These are phyloP conservation scores for Auxenochlorella pyrenoidosa DNA, from an alignment of 139 green algal genomes.

Conservation along the genomic window DNA sequence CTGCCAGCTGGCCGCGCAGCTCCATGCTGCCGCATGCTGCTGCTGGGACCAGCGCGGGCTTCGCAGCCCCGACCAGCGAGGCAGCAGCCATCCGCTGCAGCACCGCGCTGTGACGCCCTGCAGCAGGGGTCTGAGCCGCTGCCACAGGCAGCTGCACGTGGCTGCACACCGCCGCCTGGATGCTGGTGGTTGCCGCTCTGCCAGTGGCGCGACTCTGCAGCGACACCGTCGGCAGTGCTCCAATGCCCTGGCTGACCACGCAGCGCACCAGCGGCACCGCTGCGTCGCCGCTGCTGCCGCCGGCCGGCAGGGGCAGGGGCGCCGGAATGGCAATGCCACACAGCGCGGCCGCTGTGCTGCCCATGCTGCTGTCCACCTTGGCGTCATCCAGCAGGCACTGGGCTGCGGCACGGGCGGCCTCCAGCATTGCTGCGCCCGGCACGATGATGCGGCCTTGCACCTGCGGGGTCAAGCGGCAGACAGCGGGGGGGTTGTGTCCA, in stretches of 20 bases:
- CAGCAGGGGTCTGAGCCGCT: not conserved
- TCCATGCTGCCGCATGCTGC: not conserved
- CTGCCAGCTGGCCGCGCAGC: not conserved
- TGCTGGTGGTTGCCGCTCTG: not conserved
- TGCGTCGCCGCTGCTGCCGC: not conserved
- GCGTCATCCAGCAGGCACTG: not conserved
- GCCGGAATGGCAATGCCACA: slow-evolving; percentile 20
- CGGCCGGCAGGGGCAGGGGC: slow-evolving; percentile 5
- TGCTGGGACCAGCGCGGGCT: not conserved
- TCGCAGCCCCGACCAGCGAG: not conserved
- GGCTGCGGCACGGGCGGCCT: slow-evolving; percentile 53
- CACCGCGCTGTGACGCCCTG: not conserved
- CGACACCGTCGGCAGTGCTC: not conserved
- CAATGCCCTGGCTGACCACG: not conserved
- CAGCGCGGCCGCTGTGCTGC: not conserved
- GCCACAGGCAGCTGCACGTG: not conserved
- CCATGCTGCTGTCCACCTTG: not conserved
- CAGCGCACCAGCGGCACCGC: not conserved
- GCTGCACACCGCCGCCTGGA: not conserved
- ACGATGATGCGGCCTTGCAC: slow-evolving; percentile 64
- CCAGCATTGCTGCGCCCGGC: slow-evolving; percentile 76
- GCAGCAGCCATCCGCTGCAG: not conserved
- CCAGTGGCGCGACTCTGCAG: not conserved
- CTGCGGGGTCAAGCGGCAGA: not conserved
- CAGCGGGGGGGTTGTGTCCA: not conserved